Conservation (phyloP, 352 stramenopile genomes). For the Globisporangium orthogonon region DNA sequence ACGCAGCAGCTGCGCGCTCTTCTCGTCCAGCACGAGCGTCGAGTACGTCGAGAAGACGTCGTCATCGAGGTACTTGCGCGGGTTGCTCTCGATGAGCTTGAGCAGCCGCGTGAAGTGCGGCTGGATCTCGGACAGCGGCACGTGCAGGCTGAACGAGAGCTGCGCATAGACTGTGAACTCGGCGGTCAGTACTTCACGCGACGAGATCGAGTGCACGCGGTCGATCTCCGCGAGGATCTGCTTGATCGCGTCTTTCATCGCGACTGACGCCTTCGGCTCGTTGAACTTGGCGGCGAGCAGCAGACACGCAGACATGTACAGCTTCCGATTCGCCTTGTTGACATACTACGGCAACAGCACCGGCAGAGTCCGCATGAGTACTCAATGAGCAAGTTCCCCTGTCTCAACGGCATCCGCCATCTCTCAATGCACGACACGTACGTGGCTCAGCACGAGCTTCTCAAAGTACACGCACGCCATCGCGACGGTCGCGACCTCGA, state of each 20-base stretch:
- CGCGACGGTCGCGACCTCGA: slow-evolving; percentile 93
- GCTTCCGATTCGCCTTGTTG: slow-evolving; percentile 93
- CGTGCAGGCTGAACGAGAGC: slow-evolving; percentile 87
- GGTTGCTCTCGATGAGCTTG: slow-evolving; percentile 85
- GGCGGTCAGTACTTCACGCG: slow-evolving; percentile 76
- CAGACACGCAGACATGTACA: slow-evolving; percentile 95
- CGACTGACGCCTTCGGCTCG: slow-evolving; percentile 61
- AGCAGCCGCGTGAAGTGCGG: slow-evolving; percentile 84
- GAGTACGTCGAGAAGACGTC: slow-evolving; percentile 79
- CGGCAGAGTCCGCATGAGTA: neutral
- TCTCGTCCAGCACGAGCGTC: slow-evolving; percentile 59
- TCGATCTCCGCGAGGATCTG: slow-evolving; percentile 78
- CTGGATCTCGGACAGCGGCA: slow-evolving; percentile 69
- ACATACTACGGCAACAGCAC: slow-evolving; percentile 76
- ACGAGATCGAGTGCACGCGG: slow-evolving; percentile 69
- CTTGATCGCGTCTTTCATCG: slow-evolving; percentile 56
- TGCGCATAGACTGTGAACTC: slow-evolving; percentile 90
- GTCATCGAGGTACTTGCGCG: slow-evolving; percentile 85
- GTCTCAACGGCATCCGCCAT: too few relatives aligned
- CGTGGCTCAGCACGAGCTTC: slow-evolving; percentile 90
- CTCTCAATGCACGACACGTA: slow-evolving; percentile 18
- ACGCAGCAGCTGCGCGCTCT: slow-evolving; percentile 22
- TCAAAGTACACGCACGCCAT: slow-evolving; percentile 97
- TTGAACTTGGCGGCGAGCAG: slow-evolving; percentile 94
- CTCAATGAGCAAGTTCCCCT: neutral